phyloP scores from a whole-genome alignment of 805 yeast species.

The Ogataea neopini region DNA sequence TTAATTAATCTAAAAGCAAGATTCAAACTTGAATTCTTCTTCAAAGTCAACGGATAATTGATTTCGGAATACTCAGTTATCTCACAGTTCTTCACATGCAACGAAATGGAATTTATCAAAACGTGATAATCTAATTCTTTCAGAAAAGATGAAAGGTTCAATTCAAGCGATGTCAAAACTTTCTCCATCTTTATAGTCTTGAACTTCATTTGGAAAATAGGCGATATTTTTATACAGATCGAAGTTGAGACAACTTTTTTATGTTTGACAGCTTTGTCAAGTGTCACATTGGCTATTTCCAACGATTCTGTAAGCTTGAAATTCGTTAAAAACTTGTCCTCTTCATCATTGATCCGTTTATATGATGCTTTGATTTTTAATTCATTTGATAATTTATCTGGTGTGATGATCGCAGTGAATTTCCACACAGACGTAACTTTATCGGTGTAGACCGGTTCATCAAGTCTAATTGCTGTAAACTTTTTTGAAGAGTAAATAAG shows the following conservation, averaged over 20 bases:
- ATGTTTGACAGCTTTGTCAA: constrained; percentile 9
- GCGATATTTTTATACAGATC: constrained; percentile 21
- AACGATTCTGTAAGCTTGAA: constrained; percentile 14
- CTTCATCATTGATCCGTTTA: constrained; percentile 9
- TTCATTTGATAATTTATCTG: constrained; percentile 22
- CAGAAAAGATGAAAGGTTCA: constrained; percentile 21
- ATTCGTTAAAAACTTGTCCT: constrained; percentile 6
- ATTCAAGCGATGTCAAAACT: constrained; percentile 29
- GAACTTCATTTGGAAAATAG: constrained; percentile 32
- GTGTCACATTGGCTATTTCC: constrained; percentile 15
- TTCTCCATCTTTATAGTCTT: constrained; percentile 30
- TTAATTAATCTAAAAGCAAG: constrained; percentile 30
- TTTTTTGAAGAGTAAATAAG: constrained; percentile 15
- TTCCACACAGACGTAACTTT: constrained; percentile 19
- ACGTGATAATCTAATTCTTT: constrained; percentile 13
- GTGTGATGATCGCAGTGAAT: constrained; percentile 15
- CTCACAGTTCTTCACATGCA: constrained; percentile 29
- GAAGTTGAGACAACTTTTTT: constrained; percentile 10
- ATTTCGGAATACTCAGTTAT: constrained; percentile 23
- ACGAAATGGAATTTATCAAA: constrained; percentile 18
- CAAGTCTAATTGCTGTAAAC: neutral
- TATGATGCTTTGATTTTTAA: constrained; percentile 21
- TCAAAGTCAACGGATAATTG: constrained; percentile 34
- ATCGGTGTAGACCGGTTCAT: constrained; percentile 7
- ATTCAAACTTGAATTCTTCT: constrained; percentile 20